Percentiles rank a stretch among this genome's conserved stretches.
Conservation (phyloP, 2,329 filamentous ascomycete genomes). For the Alternaria triticina region DNA sequence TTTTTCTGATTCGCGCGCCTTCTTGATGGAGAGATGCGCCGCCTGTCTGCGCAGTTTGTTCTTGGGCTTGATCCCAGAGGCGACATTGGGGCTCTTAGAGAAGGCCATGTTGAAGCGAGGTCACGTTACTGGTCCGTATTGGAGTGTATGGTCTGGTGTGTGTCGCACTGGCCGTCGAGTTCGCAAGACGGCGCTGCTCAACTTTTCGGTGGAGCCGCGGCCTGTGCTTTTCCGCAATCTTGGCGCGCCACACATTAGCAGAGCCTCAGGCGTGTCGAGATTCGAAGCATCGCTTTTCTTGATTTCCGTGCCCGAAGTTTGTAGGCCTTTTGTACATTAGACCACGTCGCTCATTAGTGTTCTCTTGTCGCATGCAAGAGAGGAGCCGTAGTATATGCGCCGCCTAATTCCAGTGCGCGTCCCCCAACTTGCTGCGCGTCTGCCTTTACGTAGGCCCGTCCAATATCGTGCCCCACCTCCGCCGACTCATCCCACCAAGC, state of each 20-base stretch:
- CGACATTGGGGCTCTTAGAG: constrained; percentile 54
- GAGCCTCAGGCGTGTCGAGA: not conserved
- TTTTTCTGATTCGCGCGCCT: constrained; percentile 73
- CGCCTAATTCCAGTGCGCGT: constrained; percentile 48
- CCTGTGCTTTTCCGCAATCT: constrained; percentile 12
- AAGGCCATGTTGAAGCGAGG: constrained; percentile 53
- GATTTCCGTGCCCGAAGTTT: not conserved
- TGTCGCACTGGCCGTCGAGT: not conserved
- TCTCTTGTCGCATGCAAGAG: constrained; percentile 33
- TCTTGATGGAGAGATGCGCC: constrained; percentile 81
- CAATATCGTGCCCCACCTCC: constrained; percentile 43
- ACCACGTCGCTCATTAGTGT: constrained; percentile 18
- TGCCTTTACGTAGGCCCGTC: constrained; percentile 27
- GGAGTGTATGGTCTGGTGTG: not conserved
- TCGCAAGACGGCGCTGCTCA: not conserved
- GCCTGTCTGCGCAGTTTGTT: constrained; percentile 84
- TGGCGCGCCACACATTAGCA: constrained; percentile 8
- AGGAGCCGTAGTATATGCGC: constrained; percentile 41
- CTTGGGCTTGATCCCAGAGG: constrained; percentile 62
- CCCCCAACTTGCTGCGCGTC: constrained; percentile 36
- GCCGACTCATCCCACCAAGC: constrained; percentile 39
- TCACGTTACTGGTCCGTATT: not conserved
- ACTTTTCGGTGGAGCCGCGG: constrained; percentile 23
- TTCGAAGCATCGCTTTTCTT: constrained; percentile 11
- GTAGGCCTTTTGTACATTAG: constrained; percentile 27